Base-by-base conservation (phyloP, 495 filamentous ascomycete species). In the Xylaria venustula region DNA sequence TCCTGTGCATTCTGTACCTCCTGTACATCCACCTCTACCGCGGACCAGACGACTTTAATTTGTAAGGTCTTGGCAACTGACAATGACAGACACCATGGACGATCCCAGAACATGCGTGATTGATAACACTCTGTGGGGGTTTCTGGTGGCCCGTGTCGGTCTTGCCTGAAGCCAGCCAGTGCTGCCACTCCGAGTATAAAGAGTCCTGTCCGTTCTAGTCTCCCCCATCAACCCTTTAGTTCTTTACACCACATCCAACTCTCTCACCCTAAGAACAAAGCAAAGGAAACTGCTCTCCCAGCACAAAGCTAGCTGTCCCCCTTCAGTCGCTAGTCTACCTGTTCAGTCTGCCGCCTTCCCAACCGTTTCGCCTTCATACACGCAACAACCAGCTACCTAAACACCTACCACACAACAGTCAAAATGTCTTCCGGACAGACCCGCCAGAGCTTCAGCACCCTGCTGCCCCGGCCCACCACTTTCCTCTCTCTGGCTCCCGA, bases 401-500 rank as follows among this genome's bases (percentile, higher is more conserved):
- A 48, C 23, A 41, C 40, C 46, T 34, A 41, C 34, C 34, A 50
- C 49, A 14, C 49, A 44, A 44, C 30, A 48, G 49, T 26, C 44
- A 67, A 62, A 55, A 71, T 71, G 69, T 65, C 69, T 64, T 4
- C 36, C 59, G 42, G 17, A 30, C 57, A 64, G 44, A 67, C 12
- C 60, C 17, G 57, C 28, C 58, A 71, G 45, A 46, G 50, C n/a
- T 51, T 66, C 53, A 59, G 58, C 66, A 51, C 51, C 28, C 36
- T 44, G 30, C 66, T 68, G 67, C 73, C 69, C 48, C 73, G 73
- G 9, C 75, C 72, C 15, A 65, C 63, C 3, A 70, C 61, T 54
- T 82, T 82, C 68, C 68, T 82, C 15, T 73, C 76, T 8, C 70
- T 82, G 22, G 77, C 74, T 15, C 79, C 79, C 20, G 68, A 59